Conservation (phyloP, 2,329 filamentous ascomycete genomes). For the Monosporascus sp. region DNA sequence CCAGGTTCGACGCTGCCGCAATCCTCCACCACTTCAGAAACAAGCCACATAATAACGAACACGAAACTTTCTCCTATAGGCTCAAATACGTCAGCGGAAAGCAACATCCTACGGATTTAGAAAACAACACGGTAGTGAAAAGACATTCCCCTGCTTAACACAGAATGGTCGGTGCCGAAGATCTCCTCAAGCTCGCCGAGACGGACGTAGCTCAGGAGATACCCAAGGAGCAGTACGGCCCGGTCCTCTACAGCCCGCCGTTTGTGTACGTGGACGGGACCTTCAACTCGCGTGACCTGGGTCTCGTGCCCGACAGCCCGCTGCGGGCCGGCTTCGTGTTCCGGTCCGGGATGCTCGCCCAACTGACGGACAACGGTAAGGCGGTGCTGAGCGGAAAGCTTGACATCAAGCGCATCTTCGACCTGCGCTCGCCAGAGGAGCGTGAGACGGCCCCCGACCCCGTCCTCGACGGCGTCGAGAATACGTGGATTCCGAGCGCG, state of each 20-base stretch:
- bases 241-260: constrained; percentile 35
- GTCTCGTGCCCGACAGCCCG: constrained; percentile 35
- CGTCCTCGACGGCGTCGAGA: constrained; percentile 37
- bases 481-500: constrained; percentile 35
- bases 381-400: constrained; percentile 33
- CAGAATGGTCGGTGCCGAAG: constrained; percentile 20
- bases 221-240: constrained; percentile 28
- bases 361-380: constrained; percentile 29
- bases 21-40: not conserved
- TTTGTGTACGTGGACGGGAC: constrained; percentile 42
- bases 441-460: constrained; percentile 39
- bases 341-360: constrained; percentile 40
- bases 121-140: not conserved
- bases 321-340: constrained; percentile 38
- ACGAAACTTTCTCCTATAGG: too few relatives aligned
- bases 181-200: constrained; percentile 34
- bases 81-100: too few relatives aligned
- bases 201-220: constrained; percentile 37
- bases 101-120: not conserved
- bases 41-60: too few relatives aligned
- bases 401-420: constrained; percentile 42
- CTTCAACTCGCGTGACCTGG: constrained; percentile 49
- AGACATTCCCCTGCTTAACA: not conserved
- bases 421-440: constrained; percentile 44
- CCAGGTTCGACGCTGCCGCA: not conserved